These are phyloP conservation scores for Candida easanensis DNA, from an alignment of 805 yeast genomes.

Conservation along the genomic window DNA sequence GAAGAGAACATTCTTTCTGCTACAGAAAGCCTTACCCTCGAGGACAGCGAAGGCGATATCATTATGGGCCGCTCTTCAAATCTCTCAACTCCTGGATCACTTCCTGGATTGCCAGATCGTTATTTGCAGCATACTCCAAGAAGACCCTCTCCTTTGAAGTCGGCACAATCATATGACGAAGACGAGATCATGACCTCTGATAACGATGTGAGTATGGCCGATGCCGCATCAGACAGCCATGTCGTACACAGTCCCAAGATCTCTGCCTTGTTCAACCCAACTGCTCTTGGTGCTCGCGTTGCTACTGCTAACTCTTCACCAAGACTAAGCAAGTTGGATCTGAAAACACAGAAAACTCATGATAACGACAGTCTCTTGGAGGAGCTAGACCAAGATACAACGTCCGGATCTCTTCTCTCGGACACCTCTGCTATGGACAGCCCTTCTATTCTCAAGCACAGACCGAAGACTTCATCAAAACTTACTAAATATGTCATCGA, in stretches of 20 bases:
- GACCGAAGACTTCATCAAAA: constrained; percentile 17
- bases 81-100: not conserved
- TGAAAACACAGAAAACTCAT: constrained; percentile 7
- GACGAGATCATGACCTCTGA: constrained; percentile 2
- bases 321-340: constrained; percentile 7
- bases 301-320: constrained; percentile 23
- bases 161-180: constrained; percentile 7
- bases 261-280: constrained; percentile 20
- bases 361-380: constrained; percentile 8
- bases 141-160: constrained; percentile 10
- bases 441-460: constrained; percentile 8
- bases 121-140: constrained; percentile 7
- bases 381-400: constrained; percentile 4
- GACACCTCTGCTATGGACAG: constrained; percentile 6
- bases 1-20: constrained; percentile 7
- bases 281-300: constrained; percentile 26
- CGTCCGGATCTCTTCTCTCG: not conserved
- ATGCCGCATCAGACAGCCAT: not conserved
- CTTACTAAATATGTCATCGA: constrained; percentile 12
- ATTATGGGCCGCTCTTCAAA: not conserved
- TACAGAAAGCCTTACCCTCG: constrained; percentile 7
- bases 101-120: not conserved
- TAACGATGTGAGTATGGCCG: constrained; percentile 7
- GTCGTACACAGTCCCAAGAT: constrained; percentile 2
- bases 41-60: constrained; percentile 6